Evolutionary conservation across 2,329 filamentous ascomycete species (phyloP), one percentile per base, ranked within the genome.

Genomic region (Trichoderma sp.): DNA sequence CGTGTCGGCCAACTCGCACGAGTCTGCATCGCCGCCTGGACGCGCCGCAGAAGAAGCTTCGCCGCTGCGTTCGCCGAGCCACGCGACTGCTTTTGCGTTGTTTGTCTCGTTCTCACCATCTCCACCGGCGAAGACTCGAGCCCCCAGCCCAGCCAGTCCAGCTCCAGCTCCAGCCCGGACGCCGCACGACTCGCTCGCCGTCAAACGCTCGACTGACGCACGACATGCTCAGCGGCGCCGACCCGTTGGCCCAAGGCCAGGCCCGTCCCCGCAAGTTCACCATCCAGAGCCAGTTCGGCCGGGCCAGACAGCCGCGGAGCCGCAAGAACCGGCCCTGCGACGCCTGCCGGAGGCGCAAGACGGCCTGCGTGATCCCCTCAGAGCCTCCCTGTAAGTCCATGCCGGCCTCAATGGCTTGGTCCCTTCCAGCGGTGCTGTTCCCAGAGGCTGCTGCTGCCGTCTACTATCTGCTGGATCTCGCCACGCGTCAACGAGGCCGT

Each of bases 251-350:
- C 24, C 58, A 49, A 30, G 58, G 63, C 46, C 64, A 59, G 21
- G 46, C 66, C 52, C 66, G 69, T 51, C 73, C 75, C 60, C 80
- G 80, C 72, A 80, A 78, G 68, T 82, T 81, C 72, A 79, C 76
- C 69, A 78, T 82, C 61, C 78, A 80, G 69, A 82, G 80, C 73
- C 79, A 79, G 70, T 81, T 81, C 72, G 81, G 81, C 69, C 75
- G 75, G 55, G 76, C 81, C 24, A 74, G 81, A 60, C 76, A 79
- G 72, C 79, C 78, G 39, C 73, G 82, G 66, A 83, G 82, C 73
- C 79, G 82, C 68, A 84, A 83, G 74, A 81, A 81, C 68, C 78
- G 81, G 30, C 82, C 82, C 2, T 84, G 82, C 70, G 82, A 84
- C 73, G 77, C 78, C 13, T 84, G 82, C 70, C 80, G 82, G 10